phyloP scores from a whole-genome alignment of 176 grass and related monocot genomes.

The Oryza officinalis region DNA sequence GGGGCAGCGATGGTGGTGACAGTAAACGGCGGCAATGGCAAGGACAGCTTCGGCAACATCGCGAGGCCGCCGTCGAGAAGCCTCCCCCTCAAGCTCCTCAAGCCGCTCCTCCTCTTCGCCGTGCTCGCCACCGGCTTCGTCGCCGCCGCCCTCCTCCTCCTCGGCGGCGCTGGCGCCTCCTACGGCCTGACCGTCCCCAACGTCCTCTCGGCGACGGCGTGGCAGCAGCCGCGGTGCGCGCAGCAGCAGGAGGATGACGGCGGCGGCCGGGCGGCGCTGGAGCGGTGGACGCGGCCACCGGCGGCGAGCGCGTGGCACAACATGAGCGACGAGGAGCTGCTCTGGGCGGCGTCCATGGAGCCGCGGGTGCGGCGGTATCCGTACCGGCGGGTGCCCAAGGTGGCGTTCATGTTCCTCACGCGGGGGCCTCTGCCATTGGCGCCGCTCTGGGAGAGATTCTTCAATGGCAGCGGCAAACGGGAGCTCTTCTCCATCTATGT shows the following conservation, averaged over 20 bases:
- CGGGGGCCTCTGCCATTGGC: constrained; percentile 69
- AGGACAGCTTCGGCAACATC: background rate
- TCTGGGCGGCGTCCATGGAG: constrained; percentile 75
- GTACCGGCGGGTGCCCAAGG: constrained; percentile 60
- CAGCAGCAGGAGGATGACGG: background rate
- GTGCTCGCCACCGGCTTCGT: constrained; percentile 41
- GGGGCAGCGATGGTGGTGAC: background rate
- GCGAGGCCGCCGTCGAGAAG: constrained; percentile 22
- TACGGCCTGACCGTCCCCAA: constrained; percentile 21
- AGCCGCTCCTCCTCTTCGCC: constrained; percentile 40
- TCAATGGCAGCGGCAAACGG: constrained; percentile 37
- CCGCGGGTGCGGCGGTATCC: constrained; percentile 44
- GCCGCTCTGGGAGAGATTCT: constrained; percentile 87
- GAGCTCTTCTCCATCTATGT: constrained; percentile 64
- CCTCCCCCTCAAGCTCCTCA: constrained; percentile 37
- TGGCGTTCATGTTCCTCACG: constrained; percentile 95
- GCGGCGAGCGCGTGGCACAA: constrained; percentile 55
- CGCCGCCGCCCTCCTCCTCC: constrained; percentile 18
- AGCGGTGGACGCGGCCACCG: constrained; percentile 35
- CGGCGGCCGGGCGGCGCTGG: background rate
- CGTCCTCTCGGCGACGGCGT: background rate
- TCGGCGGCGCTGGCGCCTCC: background rate
- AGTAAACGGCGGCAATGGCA: background rate
- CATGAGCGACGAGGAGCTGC: constrained; percentile 86
- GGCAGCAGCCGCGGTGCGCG: background rate